These are phyloP conservation scores for Ophiostoma sp. DNA, from an alignment of 2,329 filamentous ascomycete genomes.

Conservation along the genomic window DNA sequence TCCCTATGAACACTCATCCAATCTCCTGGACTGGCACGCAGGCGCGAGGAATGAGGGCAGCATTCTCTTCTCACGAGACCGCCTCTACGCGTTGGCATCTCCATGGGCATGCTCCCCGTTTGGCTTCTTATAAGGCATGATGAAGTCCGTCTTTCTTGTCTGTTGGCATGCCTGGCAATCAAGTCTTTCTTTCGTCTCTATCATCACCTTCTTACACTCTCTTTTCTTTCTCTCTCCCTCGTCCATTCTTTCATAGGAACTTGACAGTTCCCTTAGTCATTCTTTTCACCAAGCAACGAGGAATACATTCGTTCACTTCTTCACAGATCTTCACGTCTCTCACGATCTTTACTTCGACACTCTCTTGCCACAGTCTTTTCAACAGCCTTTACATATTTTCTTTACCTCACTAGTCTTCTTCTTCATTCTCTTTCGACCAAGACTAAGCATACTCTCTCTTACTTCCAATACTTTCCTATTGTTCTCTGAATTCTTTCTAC, in stretches of 20 bases:
- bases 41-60: conserved; percentile 24
- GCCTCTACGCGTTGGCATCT: conserved; percentile 24
- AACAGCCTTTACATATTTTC: conserved; percentile 7
- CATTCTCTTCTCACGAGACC: conserved; percentile 20
- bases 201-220: conserved; percentile 10
- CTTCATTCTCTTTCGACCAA: conserved; percentile 8
- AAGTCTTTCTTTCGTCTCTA: conserved; percentile 22
- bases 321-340: conserved; percentile 4
- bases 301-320: conserved; percentile 14
- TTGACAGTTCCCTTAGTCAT: conserved; percentile 16
- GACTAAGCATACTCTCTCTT: neutral
- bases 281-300: conserved; percentile 18
- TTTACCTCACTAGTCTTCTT: conserved; percentile 11
- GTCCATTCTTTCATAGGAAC: conserved; percentile 22
- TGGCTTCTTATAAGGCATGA: conserved; percentile 24
- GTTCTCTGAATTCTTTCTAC: conserved; percentile 15
- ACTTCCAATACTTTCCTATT: conserved; percentile 18
- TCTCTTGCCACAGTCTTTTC: conserved; percentile 3
- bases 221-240: conserved; percentile 16
- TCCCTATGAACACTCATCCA: conserved; percentile 25
- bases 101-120: conserved; percentile 16
- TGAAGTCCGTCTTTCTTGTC: conserved; percentile 18
- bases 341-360: conserved; percentile 14
- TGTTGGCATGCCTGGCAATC: conserved; percentile 23
- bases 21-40: conserved; percentile 24